These are phyloP conservation scores for Eucalyptus paniculata DNA, from an alignment of 345 rosid species.

Conservation along the genomic window DNA sequence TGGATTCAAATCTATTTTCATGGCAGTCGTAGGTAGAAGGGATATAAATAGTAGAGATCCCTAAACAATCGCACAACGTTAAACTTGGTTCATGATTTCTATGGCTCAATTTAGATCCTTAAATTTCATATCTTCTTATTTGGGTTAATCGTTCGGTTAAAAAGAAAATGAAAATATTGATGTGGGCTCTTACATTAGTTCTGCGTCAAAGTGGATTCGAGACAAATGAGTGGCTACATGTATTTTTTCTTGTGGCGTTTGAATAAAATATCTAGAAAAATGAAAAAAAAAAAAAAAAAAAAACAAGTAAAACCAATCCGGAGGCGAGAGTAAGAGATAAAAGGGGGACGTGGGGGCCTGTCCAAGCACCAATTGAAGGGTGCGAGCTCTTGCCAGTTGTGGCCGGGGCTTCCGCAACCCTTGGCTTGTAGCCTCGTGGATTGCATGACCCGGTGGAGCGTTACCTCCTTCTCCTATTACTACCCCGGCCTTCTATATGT, in stretches of 20 bases:
- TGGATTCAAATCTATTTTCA: not conserved
- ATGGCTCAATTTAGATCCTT: not conserved
- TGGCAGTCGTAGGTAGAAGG: not conserved
- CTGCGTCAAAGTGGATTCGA: not conserved
- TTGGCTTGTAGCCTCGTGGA: not conserved
- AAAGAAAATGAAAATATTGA: not conserved
- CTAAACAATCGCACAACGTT: not conserved
- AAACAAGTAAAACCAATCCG: no score
- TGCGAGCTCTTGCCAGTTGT: not conserved
- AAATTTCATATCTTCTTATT: no score
- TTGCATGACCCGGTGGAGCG: not conserved
- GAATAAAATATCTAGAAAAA: no score
- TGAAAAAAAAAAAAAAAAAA: no score
- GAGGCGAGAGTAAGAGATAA: no score
- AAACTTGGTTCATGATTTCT: rapidly evolving
- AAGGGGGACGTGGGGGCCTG: not conserved
- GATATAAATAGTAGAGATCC: not conserved
- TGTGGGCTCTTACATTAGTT: not conserved
- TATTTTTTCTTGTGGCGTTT: not conserved
- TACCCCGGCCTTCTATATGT: no score
- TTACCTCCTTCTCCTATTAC: not conserved
- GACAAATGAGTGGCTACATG: not conserved
- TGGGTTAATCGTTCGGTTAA: no score
- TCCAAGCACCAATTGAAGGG: not conserved
- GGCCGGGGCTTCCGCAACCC: not conserved